These are phyloP conservation scores for Plasmodium knowlesi DNA, from an alignment of 169 alveolate genomes.

Conservation along the genomic window DNA sequence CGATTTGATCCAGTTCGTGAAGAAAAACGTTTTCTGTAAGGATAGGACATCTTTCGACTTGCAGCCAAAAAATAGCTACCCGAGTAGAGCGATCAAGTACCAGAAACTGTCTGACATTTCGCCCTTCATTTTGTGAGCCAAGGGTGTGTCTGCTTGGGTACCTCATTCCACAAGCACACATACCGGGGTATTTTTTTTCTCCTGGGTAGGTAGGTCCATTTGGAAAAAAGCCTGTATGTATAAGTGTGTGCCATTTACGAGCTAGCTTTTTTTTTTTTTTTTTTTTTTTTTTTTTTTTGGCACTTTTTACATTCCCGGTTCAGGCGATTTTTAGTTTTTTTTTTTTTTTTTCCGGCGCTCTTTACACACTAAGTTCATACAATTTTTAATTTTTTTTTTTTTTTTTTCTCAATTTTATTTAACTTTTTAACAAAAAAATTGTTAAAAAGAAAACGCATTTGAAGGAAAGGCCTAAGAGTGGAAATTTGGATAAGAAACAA, in stretches of 20 bases:
- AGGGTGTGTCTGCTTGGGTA: neutral
- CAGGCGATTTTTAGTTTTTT: slow-evolving; percentile 23
- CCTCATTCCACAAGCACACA: neutral
- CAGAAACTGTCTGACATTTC: slow-evolving; percentile 59
- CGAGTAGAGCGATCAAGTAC: slow-evolving; percentile 8
- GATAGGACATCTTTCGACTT: slow-evolving; percentile 26
- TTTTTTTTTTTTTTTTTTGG: slow-evolving; percentile 13
- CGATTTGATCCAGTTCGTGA: slow-evolving; percentile 46
- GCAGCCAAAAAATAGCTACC: slow-evolving; percentile 32
- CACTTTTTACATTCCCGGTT: slow-evolving; percentile 4
- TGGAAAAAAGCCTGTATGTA: neutral
- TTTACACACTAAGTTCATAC: neutral
- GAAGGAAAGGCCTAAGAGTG: neutral
- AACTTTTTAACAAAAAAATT: slow-evolving; percentile 8
- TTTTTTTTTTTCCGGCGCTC: neutral
- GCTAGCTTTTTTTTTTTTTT: slow-evolving; percentile 6
- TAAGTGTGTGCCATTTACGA: neutral
- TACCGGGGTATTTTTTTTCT: neutral
- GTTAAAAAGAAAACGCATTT: neutral
- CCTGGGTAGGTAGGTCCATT: neutral
- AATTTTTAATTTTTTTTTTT: neutral
- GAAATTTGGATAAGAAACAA: slow-evolving; percentile 3
- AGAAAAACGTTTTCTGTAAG: slow-evolving; percentile 36
- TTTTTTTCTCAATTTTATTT: slow-evolving; percentile 21
- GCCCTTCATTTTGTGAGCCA: slow-evolving; percentile 56